Base-by-base conservation (phyloP, 306 rosid species). In the Fragaria ananassa region DNA sequence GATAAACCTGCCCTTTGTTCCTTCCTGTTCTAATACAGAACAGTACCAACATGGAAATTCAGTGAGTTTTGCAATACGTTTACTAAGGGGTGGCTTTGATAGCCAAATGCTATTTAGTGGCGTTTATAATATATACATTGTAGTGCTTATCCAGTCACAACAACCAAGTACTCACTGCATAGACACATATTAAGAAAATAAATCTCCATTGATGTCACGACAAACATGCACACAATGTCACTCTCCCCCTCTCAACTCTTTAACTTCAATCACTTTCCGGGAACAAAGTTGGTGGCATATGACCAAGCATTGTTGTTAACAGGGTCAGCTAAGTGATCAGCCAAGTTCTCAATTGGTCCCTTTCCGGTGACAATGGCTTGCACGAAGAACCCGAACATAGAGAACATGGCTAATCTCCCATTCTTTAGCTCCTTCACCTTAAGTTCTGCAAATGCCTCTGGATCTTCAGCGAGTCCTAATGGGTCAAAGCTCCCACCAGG, bases 281-380 rank as follows among this genome's bases (percentile, higher is more conserved):
- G 68, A 34, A 18, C 45, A 5, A 63, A 63, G n/a, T 63, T 63
- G 8, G 68, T 63, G 4, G 68, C 45, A 1, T 63, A 63, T 63
- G 68, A 63, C 68, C 68, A 63, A 35, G 68, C 68, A 34, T 63
- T 63, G 68, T 34, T 63, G 45, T 63, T 34, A 6, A 63, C 68
- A 63, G 68, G 68, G 68, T 63, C 68, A 18, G 45, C 45, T 4
- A 34, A 35, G 19, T 63, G 68, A 5, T 63, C 45, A 0, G 68
- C 45, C 4, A 62, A 18, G 42, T 62, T 62, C 17, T 62, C 68
- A 6, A 62, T 62, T 27, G 42, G 68, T 31, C 68, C 68, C 68
- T 62, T 62, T 31, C 68, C 12, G 19, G 67, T 62, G 1, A 31
- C 42, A 62, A 62, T 62, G 10, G 68, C 68, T 6, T 62, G 68